phyloP scores from a whole-genome alignment of 169 alveolate genomes.

The Plasmodium gallinaceum region DNA sequence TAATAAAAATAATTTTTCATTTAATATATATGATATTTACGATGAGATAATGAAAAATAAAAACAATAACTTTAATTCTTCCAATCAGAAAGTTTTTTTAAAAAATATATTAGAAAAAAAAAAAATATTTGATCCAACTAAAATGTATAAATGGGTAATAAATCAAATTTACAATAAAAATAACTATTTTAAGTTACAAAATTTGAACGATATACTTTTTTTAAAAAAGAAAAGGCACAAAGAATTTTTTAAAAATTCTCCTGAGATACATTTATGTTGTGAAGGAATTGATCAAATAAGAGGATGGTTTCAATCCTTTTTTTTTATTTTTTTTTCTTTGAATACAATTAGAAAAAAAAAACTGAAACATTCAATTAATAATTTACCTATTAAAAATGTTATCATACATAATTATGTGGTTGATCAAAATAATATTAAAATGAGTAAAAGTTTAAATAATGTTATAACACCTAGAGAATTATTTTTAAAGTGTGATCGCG shows the following conservation, averaged over 20 bases:
- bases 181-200: neutral
- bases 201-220: slow-evolving; percentile 9
- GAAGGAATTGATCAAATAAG: slow-evolving; percentile 91
- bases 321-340: slow-evolving; percentile 78
- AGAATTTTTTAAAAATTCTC: neutral
- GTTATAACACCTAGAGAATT: slow-evolving; percentile 93
- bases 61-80: neutral
- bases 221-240: neutral
- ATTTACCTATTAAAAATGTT: slow-evolving; percentile 91
- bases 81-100: neutral
- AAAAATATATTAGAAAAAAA: slow-evolving; percentile 44
- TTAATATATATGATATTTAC: slow-evolving; percentile 44
- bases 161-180: slow-evolving; percentile 17
- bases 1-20: neutral
- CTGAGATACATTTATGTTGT: slow-evolving; percentile 47
- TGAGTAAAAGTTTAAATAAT: slow-evolving; percentile 95
- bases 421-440: slow-evolving; percentile 94
- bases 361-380: neutral
- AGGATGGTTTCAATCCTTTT: slow-evolving; percentile 91
- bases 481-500: slow-evolving; percentile 46
- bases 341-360: slow-evolving; percentile 1
- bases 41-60: slow-evolving; percentile 1
- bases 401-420: slow-evolving; percentile 95
- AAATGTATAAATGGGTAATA: slow-evolving; percentile 35
- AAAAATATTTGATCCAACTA: slow-evolving; percentile 46